phyloP scores from a whole-genome alignment of 305 asterid genomes.

The Nicotiana rustica region DNA sequence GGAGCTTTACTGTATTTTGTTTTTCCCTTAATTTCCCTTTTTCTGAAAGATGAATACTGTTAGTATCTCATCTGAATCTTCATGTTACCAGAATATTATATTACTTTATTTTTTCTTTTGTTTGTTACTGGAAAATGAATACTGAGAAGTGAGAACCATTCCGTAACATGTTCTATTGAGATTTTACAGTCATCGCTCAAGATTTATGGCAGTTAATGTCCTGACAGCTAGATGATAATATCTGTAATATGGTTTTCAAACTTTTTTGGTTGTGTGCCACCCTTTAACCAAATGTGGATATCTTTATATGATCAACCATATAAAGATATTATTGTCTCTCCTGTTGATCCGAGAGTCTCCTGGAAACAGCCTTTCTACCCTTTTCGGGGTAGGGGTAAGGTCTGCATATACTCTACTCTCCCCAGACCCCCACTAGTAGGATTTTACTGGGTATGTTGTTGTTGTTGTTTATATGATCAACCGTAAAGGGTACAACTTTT shows the following conservation, averaged over 20 bases:
- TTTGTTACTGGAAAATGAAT: too few relatives aligned
- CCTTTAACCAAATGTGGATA: background rate
- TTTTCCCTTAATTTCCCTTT: background rate
- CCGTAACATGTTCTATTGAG: background rate
- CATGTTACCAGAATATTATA: background rate
- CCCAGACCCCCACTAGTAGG: too few relatives aligned
- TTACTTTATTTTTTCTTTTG: background rate
- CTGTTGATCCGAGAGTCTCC: too few relatives aligned
- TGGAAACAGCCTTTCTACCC: too few relatives aligned
- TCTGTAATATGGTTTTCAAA: conserved; percentile 20
- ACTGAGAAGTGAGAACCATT: background rate
- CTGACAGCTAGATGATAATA: background rate
- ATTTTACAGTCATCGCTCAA: background rate
- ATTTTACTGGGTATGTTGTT: too few relatives aligned
- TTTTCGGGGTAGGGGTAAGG: too few relatives aligned
- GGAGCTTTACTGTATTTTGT: background rate
- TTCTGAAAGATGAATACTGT: background rate
- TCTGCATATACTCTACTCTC: too few relatives aligned
- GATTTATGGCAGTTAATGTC: background rate
- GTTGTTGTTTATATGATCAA: background rate
- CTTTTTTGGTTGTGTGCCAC: background rate
- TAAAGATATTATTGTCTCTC: too few relatives aligned
- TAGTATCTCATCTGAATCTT: background rate
- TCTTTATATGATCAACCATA: conserved; percentile 20
- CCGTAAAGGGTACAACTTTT: background rate